Percentiles rank a stretch among this genome's conserved stretches.
Conservation (phyloP, 2,329 filamentous ascomycete genomes). For the Talaromyces atroroseus region DNA sequence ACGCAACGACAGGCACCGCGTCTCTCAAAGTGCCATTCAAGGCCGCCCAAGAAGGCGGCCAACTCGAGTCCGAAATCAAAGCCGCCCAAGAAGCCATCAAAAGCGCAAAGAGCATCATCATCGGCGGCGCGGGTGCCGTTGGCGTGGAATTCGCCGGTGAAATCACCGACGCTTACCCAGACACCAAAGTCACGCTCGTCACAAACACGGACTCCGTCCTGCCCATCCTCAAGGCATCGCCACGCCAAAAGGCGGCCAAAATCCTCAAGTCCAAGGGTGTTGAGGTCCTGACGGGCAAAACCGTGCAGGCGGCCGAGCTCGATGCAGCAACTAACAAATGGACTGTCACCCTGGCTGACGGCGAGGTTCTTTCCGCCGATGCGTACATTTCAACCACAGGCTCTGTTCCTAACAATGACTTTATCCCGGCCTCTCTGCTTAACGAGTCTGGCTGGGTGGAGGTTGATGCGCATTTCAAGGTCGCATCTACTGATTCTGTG, state of each 20-base stretch:
- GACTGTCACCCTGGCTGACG: constrained; percentile 12
- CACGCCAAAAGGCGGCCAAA: constrained; percentile 3
- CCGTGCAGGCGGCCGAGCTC: constrained; percentile 7
- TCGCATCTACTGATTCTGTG: background rate
- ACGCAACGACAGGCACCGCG: constrained; percentile 1
- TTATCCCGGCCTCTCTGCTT: constrained; percentile 17
- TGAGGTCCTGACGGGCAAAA: constrained; percentile 12
- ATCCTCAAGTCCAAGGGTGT: constrained; percentile 13
- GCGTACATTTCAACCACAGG: constrained; percentile 18
- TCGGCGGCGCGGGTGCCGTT: constrained; percentile 46
- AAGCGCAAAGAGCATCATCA: constrained; percentile 40
- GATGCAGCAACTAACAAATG: constrained; percentile 13
- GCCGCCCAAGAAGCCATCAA: constrained; percentile 30
- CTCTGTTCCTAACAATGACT: constrained; percentile 18
- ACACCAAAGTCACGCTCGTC: constrained; percentile 28
- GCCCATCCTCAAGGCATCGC: background rate
- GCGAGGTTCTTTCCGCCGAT: constrained; percentile 21
- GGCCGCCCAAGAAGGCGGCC: background rate
- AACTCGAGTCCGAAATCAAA: background rate
- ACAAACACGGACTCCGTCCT: constrained; percentile 13
- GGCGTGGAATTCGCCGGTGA: constrained; percentile 48
- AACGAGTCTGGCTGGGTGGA: constrained; percentile 17
- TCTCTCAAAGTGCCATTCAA: constrained; percentile 11
- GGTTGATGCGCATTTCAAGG: constrained; percentile 17
- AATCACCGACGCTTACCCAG: constrained; percentile 36